phyloP scores from a whole-genome alignment of 257 asterid genomes.

The Solanum pimpinellifolium region DNA sequence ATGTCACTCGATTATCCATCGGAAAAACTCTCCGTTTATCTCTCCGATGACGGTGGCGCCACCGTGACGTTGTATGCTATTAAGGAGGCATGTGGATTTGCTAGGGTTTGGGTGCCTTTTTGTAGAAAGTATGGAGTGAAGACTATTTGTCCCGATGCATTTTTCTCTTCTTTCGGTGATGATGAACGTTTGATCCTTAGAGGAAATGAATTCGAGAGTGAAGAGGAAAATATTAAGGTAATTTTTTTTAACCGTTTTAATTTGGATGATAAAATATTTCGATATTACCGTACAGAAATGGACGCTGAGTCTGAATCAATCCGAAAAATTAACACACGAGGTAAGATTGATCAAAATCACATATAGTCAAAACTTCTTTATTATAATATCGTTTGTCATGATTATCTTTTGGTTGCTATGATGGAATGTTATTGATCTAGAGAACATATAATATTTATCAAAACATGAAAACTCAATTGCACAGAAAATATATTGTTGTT shows the following conservation, averaged over 20 bases:
- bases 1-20: constrained; percentile 69
- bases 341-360: not conserved
- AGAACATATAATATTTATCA: not conserved
- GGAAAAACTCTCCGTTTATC: constrained; percentile 60
- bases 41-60: constrained; percentile 76
- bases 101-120: constrained; percentile 52
- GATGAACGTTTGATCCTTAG: constrained; percentile 28
- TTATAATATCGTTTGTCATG: not conserved
- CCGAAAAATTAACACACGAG: not conserved
- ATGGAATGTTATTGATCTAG: not conserved
- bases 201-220: constrained; percentile 33
- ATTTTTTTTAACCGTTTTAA: not conserved
- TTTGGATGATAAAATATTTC: not conserved
- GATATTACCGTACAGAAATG: not conserved
- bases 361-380: not conserved
- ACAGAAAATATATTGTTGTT: not conserved
- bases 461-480: not conserved
- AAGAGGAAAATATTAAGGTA: constrained; percentile 45
- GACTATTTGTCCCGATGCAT: constrained; percentile 62
- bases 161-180: constrained; percentile 45
- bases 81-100: constrained; percentile 50
- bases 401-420: not conserved
- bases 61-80: constrained; percentile 55
- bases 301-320: not conserved
- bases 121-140: constrained; percentile 50